Percentiles rank a stretch among this genome's conserved stretches.
phyloP scores from a whole-genome alignment of 495 filamentous ascomycete species.

The Podospora pseudopauciseta region DNA sequence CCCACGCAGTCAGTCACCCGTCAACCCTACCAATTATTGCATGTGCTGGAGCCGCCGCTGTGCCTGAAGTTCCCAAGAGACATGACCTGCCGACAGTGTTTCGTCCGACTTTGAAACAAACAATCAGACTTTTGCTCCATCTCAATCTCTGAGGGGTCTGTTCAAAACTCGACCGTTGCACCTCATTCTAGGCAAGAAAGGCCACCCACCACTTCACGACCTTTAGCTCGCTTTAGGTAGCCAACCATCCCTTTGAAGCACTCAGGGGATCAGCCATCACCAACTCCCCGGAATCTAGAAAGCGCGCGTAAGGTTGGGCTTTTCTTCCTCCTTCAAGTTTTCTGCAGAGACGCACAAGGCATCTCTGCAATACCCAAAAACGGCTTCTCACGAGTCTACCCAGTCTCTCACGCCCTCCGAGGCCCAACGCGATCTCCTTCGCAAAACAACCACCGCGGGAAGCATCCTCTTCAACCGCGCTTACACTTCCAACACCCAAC shows the following conservation, averaged over 20 bases:
- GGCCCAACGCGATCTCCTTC: constrained; percentile 15
- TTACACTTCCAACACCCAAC: constrained; percentile 29
- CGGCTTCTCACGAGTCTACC: constrained; percentile 30
- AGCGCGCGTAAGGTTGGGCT: constrained; percentile 14
- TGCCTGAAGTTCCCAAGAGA: background rate
- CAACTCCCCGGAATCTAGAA: background rate
- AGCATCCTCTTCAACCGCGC: constrained; percentile 42
- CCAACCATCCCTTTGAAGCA: background rate
- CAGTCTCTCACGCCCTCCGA: constrained; percentile 17
- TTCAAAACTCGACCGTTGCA: background rate
- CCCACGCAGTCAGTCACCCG: constrained; percentile 9
- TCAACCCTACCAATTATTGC: background rate
- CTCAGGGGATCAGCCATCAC: background rate
- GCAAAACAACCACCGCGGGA: constrained; percentile 35
- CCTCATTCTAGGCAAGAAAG: background rate
- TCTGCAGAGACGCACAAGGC: constrained; percentile 27
- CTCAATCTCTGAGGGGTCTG: constrained; percentile 8
- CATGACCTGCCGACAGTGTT: constrained; percentile 14
- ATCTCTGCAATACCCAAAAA: constrained; percentile 28
- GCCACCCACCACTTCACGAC: no score
- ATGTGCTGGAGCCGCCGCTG: background rate
- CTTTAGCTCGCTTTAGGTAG: no score
- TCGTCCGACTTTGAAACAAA: constrained; percentile 17
- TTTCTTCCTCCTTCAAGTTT: constrained; percentile 8
- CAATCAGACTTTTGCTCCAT: constrained; percentile 4